phyloP scores from a whole-genome alignment of 305 asterid genomes.

The Fraxinus velutina region DNA sequence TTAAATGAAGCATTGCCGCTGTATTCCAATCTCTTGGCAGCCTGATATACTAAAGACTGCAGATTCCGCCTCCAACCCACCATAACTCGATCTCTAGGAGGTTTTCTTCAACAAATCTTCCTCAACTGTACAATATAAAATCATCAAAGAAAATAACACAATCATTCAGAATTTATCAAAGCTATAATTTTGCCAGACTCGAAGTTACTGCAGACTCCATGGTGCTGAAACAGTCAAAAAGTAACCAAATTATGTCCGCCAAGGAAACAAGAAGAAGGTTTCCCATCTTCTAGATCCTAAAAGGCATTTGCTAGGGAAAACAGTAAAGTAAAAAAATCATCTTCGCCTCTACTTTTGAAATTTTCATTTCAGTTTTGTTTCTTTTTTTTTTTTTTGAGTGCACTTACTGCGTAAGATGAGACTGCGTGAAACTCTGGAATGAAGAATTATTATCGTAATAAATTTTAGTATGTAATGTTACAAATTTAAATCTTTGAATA shows the following conservation, averaged over 20 bases:
- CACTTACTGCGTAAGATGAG: background rate
- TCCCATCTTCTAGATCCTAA: background rate
- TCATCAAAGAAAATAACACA: slow-evolving; percentile 4
- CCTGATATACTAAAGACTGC: slow-evolving; percentile 55
- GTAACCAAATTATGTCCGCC: background rate
- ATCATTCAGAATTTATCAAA: slow-evolving; percentile 4
- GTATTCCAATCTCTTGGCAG: slow-evolving; percentile 53
- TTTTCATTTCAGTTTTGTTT: background rate
- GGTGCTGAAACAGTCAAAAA: background rate
- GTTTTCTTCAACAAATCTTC: background rate
- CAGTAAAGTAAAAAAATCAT: background rate
- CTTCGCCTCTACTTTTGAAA: background rate
- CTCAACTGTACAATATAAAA: slow-evolving; percentile 5
- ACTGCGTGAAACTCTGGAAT: background rate
- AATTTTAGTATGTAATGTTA: background rate
- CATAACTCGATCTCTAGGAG: slow-evolving; percentile 32
- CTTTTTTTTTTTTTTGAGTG: background rate
- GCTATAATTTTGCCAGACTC: background rate
- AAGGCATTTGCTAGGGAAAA: background rate
- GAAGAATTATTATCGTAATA: background rate
- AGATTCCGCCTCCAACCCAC: slow-evolving; percentile 69
- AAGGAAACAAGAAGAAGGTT: background rate
- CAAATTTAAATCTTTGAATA: background rate
- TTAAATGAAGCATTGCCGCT: slow-evolving; percentile 35
- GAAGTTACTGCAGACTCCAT: background rate